Base-by-base conservation (phyloP, 805 yeast species). In the Metschnikowia santaceciliae region DNA sequence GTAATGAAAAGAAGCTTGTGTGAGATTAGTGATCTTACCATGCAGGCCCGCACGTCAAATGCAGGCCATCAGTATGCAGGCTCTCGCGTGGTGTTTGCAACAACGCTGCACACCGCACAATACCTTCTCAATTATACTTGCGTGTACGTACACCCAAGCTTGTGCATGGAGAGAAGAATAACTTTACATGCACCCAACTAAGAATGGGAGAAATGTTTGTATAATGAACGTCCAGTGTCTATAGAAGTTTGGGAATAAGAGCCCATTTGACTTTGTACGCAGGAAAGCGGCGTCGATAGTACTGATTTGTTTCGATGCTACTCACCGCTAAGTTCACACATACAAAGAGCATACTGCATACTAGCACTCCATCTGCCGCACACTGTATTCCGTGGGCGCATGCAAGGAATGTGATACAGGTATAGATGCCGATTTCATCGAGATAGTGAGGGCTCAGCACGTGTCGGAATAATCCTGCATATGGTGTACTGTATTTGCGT, bases 391-490 rank as follows among this genome's bases (percentile, higher is more conserved):
- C 49, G 37, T 36, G 17, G 14, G 51, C 47, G 22, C 55, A 40
- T 32, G 59, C 58, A 14, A 67, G 52, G 13, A 61, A 44, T 4
- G 63, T 55, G n/a, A 72, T 57, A 1, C 77, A 60, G 0, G 69
- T 42, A 57, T 87, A 87, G 2, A 87, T 75, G 34, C 77, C 26
- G 6, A 83, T 68, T 61, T 87, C 95, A 62, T 84, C 85, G 17
- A 82, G 68, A 58, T 86, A 87, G 64, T 87, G 95, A 0, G 92
- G 86, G 56, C 85, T 80, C 15, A 81, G 70, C 1, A 78, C 71
- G n/a, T 63, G 63, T 40, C 64, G 64, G 61, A 85, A 85, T 43
- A 81, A 55, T 1, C 83, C 75, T 34, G 67, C 63, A 2, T 59
- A 63, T 2, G 95, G 94, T 23, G 75, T 58, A 1, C 80, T 72